These are phyloP conservation scores for Blastobotrys petasosporus DNA, from an alignment of 1,139 yeast species.

Conservation along the genomic window DNA sequence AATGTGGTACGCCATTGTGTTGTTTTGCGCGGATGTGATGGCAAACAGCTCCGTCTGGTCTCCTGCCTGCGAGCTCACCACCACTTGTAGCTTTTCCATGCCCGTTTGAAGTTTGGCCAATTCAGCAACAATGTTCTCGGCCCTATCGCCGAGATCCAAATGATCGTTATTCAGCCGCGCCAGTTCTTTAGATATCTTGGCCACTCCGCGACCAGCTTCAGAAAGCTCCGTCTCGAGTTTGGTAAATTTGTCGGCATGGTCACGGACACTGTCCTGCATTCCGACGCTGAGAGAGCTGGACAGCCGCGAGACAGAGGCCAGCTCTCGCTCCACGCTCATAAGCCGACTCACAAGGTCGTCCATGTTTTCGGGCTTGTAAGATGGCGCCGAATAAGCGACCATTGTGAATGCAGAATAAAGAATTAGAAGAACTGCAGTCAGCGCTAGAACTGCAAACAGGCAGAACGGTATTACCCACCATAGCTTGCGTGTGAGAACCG, in stretches of 20 bases:
- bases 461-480: conserved; percentile 5
- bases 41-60: conserved; percentile 10
- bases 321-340: conserved; percentile 17
- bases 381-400: conserved; percentile 10
- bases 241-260: conserved; percentile 8
- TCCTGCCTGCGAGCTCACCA: conserved; percentile 6
- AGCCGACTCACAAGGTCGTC: conserved; percentile 16
- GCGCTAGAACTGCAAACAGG: neutral
- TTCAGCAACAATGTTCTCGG: conserved; percentile 8
- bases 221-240: conserved; percentile 14
- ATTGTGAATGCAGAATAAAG: neutral
- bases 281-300: conserved; percentile 14
- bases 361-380: conserved; percentile 17
- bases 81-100: conserved; percentile 9
- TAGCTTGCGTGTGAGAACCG: conserved; percentile 8
- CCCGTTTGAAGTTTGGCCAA: conserved; percentile 5
- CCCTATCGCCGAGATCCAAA: conserved; percentile 7
- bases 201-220: conserved; percentile 10
- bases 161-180: conserved; percentile 9
- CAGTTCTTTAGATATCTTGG: conserved; percentile 9
- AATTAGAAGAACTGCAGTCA: neutral
- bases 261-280: conserved; percentile 12
- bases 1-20: conserved; percentile 9
- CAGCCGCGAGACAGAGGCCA: conserved; percentile 13
- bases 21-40: conserved; percentile 7